phyloP scores from a whole-genome alignment of 257 asterid genomes.

The Jasminum sambac region DNA sequence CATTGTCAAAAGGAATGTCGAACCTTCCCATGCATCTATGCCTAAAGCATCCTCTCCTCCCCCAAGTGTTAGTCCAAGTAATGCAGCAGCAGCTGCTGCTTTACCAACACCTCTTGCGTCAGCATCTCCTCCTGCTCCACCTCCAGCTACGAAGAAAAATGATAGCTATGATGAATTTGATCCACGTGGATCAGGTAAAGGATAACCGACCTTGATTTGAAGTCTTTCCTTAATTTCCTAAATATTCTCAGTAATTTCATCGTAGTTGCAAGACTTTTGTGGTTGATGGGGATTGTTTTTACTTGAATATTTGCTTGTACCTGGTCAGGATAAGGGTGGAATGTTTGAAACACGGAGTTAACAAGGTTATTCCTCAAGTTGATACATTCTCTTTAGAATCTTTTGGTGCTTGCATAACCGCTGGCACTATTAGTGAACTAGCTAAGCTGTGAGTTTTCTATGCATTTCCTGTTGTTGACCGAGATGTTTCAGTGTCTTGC shows the following conservation, averaged over 20 bases:
- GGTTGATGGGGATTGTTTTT: not conserved
- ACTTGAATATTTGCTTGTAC: not conserved
- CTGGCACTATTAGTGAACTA: not conserved
- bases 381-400: not conserved
- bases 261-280: not conserved
- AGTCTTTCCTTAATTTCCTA: not conserved
- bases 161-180: conserved; percentile 91
- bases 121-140: conserved; percentile 17
- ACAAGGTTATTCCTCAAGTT: not conserved
- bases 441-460: not conserved
- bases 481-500: not conserved
- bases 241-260: not conserved
- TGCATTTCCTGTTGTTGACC: not conserved
- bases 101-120: conserved; percentile 49
- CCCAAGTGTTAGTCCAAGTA: conserved; percentile 52
- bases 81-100: conserved; percentile 36
- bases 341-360: not conserved
- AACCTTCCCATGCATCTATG: conserved; percentile 55
- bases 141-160: conserved; percentile 45
- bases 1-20: conserved; percentile 61
- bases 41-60: conserved; percentile 64
- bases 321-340: not conserved
- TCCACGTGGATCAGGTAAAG: conserved; percentile 84
- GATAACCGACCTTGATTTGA: conserved; percentile 13
- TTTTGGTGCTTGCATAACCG: conserved; percentile 1